Conservation (phyloP, 192 early-diverging fungal species). For the Polychytrium aggregatum region DNA sequence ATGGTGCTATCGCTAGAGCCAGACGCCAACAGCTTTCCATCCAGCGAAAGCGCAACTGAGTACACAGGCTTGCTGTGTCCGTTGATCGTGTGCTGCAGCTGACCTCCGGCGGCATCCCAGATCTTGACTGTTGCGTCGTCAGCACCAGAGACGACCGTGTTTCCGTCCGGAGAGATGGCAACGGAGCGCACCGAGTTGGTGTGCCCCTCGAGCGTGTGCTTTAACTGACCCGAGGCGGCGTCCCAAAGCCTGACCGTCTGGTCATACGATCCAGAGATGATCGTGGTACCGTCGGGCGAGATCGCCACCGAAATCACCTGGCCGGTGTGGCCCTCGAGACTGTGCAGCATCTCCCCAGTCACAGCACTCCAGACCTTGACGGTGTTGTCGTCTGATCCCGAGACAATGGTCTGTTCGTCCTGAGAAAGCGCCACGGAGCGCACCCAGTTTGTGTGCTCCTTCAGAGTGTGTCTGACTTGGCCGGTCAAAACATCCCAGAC, state of each 20-base stretch:
- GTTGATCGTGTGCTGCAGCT: constrained; percentile 69
- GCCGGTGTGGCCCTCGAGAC: constrained; percentile 60
- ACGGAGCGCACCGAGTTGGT: no score
- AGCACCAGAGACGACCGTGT: constrained; percentile 6
- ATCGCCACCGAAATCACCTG: constrained; percentile 64
- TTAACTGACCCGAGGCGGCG: no score
- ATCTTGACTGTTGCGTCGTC: constrained; percentile 84
- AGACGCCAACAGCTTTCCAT: no score
- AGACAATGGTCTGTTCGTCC: constrained; percentile 1
- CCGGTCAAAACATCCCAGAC: constrained; percentile 3
- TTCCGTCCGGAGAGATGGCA: constrained; percentile 2
- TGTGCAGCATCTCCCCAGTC: constrained; percentile 14
- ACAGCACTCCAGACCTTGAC: constrained; percentile 10
- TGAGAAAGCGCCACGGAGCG: background rate
- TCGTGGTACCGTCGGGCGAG: constrained; percentile 61
- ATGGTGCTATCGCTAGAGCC: background rate
- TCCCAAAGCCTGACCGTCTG: no score
- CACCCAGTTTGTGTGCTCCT: background rate
- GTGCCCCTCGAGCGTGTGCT: no score
- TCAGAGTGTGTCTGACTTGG: background rate
- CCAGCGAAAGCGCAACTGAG: no score
- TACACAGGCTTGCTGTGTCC: no score
- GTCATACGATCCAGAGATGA: constrained; percentile 84
- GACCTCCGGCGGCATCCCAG: constrained; percentile 73
- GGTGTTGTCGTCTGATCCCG: constrained; percentile 1